Evolutionary conservation across 306 rosid species (phyloP).

Genomic region (Vigna nakashimae): DNA sequence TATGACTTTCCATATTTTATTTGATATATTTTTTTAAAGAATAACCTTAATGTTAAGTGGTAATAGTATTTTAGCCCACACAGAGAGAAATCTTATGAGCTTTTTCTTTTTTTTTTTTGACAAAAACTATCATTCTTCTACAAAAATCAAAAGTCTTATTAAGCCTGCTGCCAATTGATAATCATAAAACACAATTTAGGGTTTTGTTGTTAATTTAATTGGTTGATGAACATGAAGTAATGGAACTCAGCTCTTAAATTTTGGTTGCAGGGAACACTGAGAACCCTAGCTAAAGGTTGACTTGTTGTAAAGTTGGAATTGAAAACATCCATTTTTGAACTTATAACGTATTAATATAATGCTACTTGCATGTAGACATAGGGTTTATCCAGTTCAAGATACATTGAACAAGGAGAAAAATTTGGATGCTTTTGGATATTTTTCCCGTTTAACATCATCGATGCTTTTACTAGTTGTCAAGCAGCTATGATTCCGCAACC

Average conservation of each 20-base stretch:
- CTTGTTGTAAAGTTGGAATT: conserved; percentile 17
- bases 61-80: neutral
- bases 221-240: neutral
- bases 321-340: neutral
- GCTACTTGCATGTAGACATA: conserved; percentile 44
- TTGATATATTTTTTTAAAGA: no score
- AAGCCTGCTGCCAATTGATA: neutral
- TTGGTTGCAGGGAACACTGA: neutral
- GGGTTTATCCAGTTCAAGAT: conserved; percentile 39
- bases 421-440: neutral
- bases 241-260: neutral
- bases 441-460: conserved; percentile 41
- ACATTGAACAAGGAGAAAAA: conserved; percentile 48
- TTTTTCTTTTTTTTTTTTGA: no score
- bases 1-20: no score
- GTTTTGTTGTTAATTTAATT: neutral
- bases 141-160: no score
- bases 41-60: neutral
- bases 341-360: conserved; percentile 31
- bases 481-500: conserved; percentile 42
- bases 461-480: conserved; percentile 39
- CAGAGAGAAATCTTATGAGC: no score
- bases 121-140: no score
- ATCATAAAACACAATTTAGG: neutral
- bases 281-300: conserved; percentile 21